Evolutionary conservation across 163 green algal genomes (phyloP).

Genomic region (Scenedesmus sp.): DNA sequence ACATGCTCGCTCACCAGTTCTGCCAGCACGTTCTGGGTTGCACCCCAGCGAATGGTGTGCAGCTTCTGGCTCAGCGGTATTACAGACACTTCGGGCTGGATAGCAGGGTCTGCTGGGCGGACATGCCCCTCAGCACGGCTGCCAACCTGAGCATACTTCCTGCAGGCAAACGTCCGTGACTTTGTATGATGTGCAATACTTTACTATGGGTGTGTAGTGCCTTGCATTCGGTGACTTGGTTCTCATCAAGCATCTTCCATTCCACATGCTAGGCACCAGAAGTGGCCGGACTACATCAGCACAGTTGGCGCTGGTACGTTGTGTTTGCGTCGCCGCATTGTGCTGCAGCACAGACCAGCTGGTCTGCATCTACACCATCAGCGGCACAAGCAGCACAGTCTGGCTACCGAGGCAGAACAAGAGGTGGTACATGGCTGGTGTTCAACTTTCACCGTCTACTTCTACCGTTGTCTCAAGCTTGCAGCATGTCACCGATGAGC

Average conservation of each 20-base stretch:
- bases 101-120: background rate
- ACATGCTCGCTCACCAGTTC: slow-evolving; percentile 10
- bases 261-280: background rate
- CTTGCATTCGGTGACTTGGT: background rate
- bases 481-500: no score
- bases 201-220: background rate
- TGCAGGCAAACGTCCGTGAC: background rate
- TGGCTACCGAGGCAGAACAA: background rate
- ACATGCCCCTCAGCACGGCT: background rate
- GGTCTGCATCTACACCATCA: no score
- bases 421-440: no score
- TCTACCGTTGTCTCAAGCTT: no score
- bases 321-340: no score
- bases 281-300: background rate
- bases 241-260: background rate
- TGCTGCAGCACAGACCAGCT: no score
- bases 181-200: background rate
- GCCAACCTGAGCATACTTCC: slow-evolving; percentile 7
- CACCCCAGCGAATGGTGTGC: slow-evolving; percentile 50
- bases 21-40: slow-evolving; percentile 29
- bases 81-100: background rate
- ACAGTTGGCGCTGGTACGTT: background rate
- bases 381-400: background rate
- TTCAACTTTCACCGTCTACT: no score
- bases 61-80: background rate